A percentile compares a stretch with the other conserved stretches of the same genome.
Evolutionary conservation across 2,329 filamentous ascomycete species (phyloP).

Genomic region (Diaporthe velutina): DNA sequence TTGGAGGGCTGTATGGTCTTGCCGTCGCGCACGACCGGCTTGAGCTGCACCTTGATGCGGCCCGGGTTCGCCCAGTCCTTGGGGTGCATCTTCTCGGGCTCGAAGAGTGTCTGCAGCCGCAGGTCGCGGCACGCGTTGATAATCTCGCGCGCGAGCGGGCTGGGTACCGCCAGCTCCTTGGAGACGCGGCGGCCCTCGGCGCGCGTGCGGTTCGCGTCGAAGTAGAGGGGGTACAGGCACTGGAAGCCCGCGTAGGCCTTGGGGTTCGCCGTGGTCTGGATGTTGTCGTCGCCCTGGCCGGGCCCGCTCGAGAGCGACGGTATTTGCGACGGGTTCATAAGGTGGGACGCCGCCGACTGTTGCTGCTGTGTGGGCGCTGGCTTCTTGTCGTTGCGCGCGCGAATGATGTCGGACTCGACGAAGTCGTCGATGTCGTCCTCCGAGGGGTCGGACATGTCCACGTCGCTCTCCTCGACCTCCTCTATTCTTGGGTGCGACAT

Average conservation of each 20-base stretch:
- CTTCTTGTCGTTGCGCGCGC: slow-evolving; percentile 50
- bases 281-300: slow-evolving; percentile 49
- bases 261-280: slow-evolving; percentile 58
- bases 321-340: slow-evolving; percentile 54
- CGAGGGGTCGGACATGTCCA: slow-evolving; percentile 82
- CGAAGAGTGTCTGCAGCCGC: slow-evolving; percentile 81
- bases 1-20: slow-evolving; percentile 28
- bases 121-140: slow-evolving; percentile 85
- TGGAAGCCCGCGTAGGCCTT: slow-evolving; percentile 80
- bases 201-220: slow-evolving; percentile 81
- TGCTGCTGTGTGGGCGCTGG: slow-evolving; percentile 25
- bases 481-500: slow-evolving; percentile 94
- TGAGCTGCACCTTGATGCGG: slow-evolving; percentile 84
- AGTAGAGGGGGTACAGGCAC: slow-evolving; percentile 96
- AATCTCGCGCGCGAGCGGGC: slow-evolving; percentile 91
- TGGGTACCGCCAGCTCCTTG: slow-evolving; percentile 78
- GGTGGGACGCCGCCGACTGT: slow-evolving; percentile 38
- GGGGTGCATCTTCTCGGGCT: slow-evolving; percentile 92
- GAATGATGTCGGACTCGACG: slow-evolving; percentile 68
- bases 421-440: slow-evolving; percentile 84
- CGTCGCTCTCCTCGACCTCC: slow-evolving; percentile 88
- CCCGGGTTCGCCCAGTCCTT: slow-evolving; percentile 99
- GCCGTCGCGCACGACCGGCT: slow-evolving; percentile 50
- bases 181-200: slow-evolving; percentile 86
- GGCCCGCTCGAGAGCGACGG: slow-evolving; percentile 52